Base-by-base conservation (phyloP, 257 asterid genomes). In the Nicotiana sylvestris region DNA sequence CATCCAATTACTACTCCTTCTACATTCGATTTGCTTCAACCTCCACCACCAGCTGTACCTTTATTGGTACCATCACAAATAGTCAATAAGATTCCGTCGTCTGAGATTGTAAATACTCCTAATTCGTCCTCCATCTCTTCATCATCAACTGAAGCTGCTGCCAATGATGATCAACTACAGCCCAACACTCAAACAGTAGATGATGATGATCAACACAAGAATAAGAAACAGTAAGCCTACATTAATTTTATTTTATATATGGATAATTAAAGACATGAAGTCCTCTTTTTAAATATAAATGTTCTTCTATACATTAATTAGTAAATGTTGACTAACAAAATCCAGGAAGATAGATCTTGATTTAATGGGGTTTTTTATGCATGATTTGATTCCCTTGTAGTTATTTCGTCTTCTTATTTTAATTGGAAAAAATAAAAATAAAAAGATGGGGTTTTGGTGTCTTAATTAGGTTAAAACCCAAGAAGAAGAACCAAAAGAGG, bases 401-500 rank as follows among this genome's bases (percentile, higher is more conserved):
- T 66, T 30, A n/a, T 68, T 68, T 25, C 37, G 2, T 11, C 27
- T 35, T 0, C 16, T 10, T 21, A 21, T 21, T 37, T 21, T 2
- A 2, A 43, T 46, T 10, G 12, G 16, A 27, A 55, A 17, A 35
- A 39, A 8, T 46, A 39, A 11, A 18, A 17, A 2, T 80, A 46
- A n/a, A 35, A 13, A 11, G 16, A 61, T 2, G 13, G 62, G 30
- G 39, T 58, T 29, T 74, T 37, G 78, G 78, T 37, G 77, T 29
- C 16, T 56, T 32, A 15, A 51, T 82, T 70, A 94, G 98, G 84
- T 87, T 91, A 87, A 89, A 91, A 81, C 86, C 96, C 3, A 93
- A 90, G 88, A 96, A 90, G 90, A 96, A 91, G 92, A 93, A 87
- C 78, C 90, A 82, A 69, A 94, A 92, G 83, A 88, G 91, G 93